phyloP scores from a whole-genome alignment of 768 basidiomycete species.

The Sistotremastrum niveocremeum region DNA sequence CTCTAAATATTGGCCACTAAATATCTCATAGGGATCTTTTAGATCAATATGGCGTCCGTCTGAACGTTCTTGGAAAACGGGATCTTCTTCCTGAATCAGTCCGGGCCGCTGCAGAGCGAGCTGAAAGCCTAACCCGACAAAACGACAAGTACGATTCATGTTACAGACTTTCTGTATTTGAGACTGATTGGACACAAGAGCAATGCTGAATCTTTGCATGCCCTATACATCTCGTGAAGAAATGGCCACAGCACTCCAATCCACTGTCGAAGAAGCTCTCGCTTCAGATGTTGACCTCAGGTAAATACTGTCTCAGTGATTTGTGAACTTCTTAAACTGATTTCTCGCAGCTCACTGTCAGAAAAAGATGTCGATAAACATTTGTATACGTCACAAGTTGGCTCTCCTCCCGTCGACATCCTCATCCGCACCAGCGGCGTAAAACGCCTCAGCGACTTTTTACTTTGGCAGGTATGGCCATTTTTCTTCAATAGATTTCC shows the following conservation, averaged over 20 bases:
- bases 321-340: constrained; percentile 9
- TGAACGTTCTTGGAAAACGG: constrained; percentile 68
- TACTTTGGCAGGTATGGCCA: constrained; percentile 84
- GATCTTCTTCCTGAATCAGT: constrained; percentile 72
- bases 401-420: constrained; percentile 76
- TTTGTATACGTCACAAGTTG: constrained; percentile 49
- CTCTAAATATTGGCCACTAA: neutral
- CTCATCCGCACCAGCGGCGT: constrained; percentile 89
- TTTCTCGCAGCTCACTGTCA: constrained; percentile 33
- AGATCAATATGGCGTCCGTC: constrained; percentile 66
- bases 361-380: constrained; percentile 54
- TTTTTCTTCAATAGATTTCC: no score
- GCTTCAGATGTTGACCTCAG: constrained; percentile 25
- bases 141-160: constrained; percentile 43
- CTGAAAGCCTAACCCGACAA: constrained; percentile 62
- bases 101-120: constrained; percentile 49
- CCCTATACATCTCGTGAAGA: constrained; percentile 89
- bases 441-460: constrained; percentile 72
- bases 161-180: neutral
- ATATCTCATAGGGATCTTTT: constrained; percentile 54
- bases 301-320: constrained; percentile 17
- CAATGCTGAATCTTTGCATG: constrained; percentile 85
- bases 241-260: constrained; percentile 66
- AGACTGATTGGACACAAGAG: constrained; percentile 28
- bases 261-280: constrained; percentile 13